Evolutionary conservation across 805 yeast genomes (phyloP).

Genomic region (Candida coquimbonensis): DNA sequence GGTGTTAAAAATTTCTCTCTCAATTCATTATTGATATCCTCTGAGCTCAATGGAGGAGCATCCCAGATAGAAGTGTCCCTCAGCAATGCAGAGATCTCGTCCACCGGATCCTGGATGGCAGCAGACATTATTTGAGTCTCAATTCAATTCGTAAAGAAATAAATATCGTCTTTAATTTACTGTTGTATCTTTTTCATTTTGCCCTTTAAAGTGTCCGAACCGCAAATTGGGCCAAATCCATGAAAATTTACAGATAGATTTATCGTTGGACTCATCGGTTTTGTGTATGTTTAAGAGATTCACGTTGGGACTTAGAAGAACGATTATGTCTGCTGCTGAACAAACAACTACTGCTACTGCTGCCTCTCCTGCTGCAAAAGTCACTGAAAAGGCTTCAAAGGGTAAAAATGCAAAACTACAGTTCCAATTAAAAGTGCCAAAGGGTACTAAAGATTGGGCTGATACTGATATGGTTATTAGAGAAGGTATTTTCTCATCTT

Average conservation of each 20-base stretch:
- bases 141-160: background rate
- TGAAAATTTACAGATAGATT: background rate
- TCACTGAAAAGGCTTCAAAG: constrained; percentile 8
- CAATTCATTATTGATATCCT: constrained; percentile 15
- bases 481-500: constrained; percentile 72
- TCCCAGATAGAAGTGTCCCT: constrained; percentile 1
- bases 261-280: background rate
- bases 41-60: background rate
- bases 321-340: constrained; percentile 7
- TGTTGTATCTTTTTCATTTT: background rate
- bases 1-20: constrained; percentile 52
- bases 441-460: constrained; percentile 98
- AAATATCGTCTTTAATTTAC: background rate
- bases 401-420: constrained; percentile 40
- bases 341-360: background rate
- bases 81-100: constrained; percentile 3
- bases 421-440: constrained; percentile 87
- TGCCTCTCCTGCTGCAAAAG: constrained; percentile 3
- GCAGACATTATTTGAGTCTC: background rate
- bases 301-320: constrained; percentile 4
- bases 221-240: background rate
- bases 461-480: constrained; percentile 96
- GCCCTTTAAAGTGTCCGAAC: background rate
- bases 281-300: constrained; percentile 6
- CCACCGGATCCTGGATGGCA: background rate